phyloP scores from a whole-genome alignment of 768 basidiomycete genomes.

The Rhizopogon vesiculosus region DNA sequence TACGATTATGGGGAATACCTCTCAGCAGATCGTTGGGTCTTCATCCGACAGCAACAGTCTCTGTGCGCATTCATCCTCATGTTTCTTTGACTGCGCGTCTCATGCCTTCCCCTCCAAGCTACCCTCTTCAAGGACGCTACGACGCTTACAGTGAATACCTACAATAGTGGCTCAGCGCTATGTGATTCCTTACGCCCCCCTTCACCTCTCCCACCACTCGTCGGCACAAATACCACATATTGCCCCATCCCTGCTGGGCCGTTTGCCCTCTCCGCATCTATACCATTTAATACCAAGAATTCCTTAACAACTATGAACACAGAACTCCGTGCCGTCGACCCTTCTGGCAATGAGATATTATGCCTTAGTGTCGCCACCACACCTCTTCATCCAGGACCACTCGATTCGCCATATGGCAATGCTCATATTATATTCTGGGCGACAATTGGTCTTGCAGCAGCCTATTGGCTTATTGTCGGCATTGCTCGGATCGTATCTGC shows the following conservation, averaged over 20 bases:
- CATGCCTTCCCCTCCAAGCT: constrained; percentile 38
- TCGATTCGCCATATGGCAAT: constrained; percentile 57
- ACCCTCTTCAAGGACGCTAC: constrained; percentile 84
- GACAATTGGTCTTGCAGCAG: constrained; percentile 67
- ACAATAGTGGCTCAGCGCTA: constrained; percentile 66
- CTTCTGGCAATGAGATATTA: constrained; percentile 73
- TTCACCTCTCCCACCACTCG: constrained; percentile 54
- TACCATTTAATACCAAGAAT: constrained; percentile 60
- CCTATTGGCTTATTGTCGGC: constrained; percentile 82
- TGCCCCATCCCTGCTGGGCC: constrained; percentile 80
- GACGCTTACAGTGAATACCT: constrained; percentile 74
- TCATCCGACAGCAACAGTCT: constrained; percentile 59
- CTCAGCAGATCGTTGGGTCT: constrained; percentile 54
- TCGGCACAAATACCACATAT: constrained; percentile 36
- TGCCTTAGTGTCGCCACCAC: constrained; percentile 80
- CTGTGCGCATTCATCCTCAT: constrained; percentile 38
- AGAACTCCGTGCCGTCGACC: constrained; percentile 84
- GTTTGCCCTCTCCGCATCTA: constrained; percentile 75
- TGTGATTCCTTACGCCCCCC: constrained; percentile 78
- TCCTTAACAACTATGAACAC: constrained; percentile 83
- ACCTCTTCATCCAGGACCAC: constrained; percentile 57
- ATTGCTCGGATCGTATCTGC: constrained; percentile 79
- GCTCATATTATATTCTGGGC: constrained; percentile 69
- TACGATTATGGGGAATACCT: constrained; percentile 63
- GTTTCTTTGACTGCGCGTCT: constrained; percentile 2